A percentile compares a stretch with the other conserved stretches of the same genome.
phyloP scores from a whole-genome alignment of 1,284 basidiomycete genomes.

The Ustilago xerochloae region DNA sequence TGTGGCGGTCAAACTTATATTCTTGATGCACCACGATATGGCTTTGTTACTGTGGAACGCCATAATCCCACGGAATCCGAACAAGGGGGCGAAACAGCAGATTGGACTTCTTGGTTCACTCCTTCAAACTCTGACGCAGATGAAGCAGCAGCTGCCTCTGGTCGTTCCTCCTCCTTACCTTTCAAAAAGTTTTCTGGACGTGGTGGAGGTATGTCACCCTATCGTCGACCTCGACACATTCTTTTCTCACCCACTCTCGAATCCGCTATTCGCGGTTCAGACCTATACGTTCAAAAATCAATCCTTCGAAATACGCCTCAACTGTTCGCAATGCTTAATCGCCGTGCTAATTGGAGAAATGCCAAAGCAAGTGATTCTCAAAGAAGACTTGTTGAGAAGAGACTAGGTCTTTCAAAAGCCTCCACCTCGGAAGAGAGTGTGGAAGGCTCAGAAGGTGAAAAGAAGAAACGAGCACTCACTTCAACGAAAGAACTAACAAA shows the following conservation, averaged over 20 bases:
- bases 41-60: conserved; percentile 79
- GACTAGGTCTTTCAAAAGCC: conserved; percentile 68
- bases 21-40: conserved; percentile 79
- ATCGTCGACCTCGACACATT: conserved; percentile 39
- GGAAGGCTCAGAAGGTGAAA: neutral
- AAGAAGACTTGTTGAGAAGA: conserved; percentile 74
- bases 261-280: conserved; percentile 76
- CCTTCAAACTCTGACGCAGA: conserved; percentile 43
- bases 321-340: conserved; percentile 38
- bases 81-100: conserved; percentile 38
- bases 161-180: neutral
- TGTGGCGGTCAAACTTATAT: conserved; percentile 81
- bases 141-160: conserved; percentile 37
- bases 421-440: neutral
- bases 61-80: conserved; percentile 19
- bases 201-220: conserved; percentile 42
- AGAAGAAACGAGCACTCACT: conserved; percentile 33
- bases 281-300: conserved; percentile 75
- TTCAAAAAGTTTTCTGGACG: neutral
- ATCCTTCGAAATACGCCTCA: conserved; percentile 70
- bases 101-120: conserved; percentile 41
- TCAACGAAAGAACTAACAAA: conserved; percentile 39
- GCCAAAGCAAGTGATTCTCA: conserved; percentile 77
- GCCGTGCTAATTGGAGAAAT: conserved; percentile 78
- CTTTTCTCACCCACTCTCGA: conserved; percentile 42